Conservation (phyloP, 441 rosid genomes). For the Isatis lusitanica region DNA sequence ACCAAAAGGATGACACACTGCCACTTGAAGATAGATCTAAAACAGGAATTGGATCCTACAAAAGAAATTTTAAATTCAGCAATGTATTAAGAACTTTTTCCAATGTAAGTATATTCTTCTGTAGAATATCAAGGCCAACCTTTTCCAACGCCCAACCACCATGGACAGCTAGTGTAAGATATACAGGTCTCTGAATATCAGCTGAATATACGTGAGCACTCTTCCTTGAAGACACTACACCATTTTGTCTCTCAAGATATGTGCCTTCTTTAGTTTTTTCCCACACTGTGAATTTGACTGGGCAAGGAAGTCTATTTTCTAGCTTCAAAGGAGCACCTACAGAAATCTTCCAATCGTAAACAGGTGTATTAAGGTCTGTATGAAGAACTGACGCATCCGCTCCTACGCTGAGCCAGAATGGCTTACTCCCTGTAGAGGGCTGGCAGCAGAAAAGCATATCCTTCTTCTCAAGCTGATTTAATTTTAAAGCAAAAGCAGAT, state of each 20-base stretch:
- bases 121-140: constrained; percentile 50
- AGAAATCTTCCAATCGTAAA: constrained; percentile 97
- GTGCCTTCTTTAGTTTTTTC: constrained; percentile 84
- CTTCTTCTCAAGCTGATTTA: constrained; percentile 92
- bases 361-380: constrained; percentile 89
- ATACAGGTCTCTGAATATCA: constrained; percentile 74
- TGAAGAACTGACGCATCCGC: constrained; percentile 91
- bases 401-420: constrained; percentile 86
- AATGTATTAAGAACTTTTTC: background rate
- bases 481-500: constrained; percentile 55
- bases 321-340: constrained; percentile 85
- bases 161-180: constrained; percentile 73
- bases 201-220: constrained; percentile 71
- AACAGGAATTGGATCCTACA: constrained; percentile 83
- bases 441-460: constrained; percentile 78
- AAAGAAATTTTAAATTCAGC: constrained; percentile 28
- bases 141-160: constrained; percentile 97
- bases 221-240: constrained; percentile 64
- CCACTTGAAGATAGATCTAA: constrained; percentile 77
- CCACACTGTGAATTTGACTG: constrained; percentile 86
- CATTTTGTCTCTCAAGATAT: constrained; percentile 67
- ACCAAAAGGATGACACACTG: constrained; percentile 88
- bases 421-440: constrained; percentile 60
- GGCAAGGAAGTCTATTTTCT: constrained; percentile 95
- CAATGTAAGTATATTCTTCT: background rate